A percentile compares a stretch with the other conserved stretches of the same genome.
phyloP scores from a whole-genome alignment of 164 flowering plant genomes.

The Paratinospora sagittata region DNA sequence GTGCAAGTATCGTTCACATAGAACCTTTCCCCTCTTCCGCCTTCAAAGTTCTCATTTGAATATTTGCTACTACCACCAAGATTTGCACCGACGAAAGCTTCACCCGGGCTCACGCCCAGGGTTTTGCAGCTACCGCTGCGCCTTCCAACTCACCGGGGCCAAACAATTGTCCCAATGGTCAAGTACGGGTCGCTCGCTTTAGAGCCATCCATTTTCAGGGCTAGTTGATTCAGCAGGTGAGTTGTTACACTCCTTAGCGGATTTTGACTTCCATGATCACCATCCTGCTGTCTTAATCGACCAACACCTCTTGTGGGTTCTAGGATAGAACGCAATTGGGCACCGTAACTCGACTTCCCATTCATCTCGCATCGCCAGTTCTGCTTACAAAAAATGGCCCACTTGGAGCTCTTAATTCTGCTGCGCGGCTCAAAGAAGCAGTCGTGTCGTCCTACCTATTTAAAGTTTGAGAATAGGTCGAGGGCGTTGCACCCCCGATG shows the following conservation, averaged over 20 bases:
- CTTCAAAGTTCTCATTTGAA: no score
- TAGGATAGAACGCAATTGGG: not conserved
- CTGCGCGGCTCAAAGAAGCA: not conserved
- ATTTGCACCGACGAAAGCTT: not conserved
- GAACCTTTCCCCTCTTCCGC: no score
- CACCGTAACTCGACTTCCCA: not conserved
- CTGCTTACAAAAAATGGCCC: no score
- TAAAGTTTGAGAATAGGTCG: no score
- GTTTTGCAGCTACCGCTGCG: no score
- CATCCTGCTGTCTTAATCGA: not conserved
- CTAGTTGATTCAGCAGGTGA: conserved; percentile 60
- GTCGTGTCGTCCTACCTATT: not conserved
- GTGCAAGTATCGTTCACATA: not conserved
- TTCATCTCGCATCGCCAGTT: not conserved
- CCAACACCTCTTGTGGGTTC: not conserved
- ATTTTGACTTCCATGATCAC: conserved; percentile 19
- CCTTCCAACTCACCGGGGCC: conserved; percentile 8
- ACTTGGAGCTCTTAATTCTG: no score
- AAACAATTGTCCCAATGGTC: not conserved
- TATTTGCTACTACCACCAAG: no score
- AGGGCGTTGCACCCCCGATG: no score
- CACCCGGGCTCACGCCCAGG: not conserved
- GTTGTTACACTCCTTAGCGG: conserved; percentile 43
- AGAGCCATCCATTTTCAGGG: conserved; percentile 61
- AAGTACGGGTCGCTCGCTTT: conserved; percentile 47